Evolutionary conservation across 179 eudicot genomes (phyloP), one percentile per base, ranked within the genome.

Genomic region (Spinacia oleracea): DNA sequence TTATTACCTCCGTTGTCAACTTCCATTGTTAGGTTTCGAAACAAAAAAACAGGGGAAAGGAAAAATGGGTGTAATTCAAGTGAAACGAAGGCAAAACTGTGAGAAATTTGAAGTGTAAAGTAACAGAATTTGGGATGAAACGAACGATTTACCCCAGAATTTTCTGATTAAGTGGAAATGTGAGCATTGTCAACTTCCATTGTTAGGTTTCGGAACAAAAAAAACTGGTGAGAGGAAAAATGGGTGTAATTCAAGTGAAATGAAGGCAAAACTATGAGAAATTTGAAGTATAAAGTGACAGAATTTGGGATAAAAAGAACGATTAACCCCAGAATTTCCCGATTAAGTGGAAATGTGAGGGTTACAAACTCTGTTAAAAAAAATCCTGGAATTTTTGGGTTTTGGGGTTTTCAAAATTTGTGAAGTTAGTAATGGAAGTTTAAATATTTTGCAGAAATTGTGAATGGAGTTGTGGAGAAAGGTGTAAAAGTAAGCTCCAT

Each of bases 161-260:
- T n/a, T n/a, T n/a, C n/a, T n/a, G n/a, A n/a, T n/a, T n/a, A n/a
- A n/a, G n/a, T n/a, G n/a, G n/a, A n/a, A n/a, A n/a, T n/a, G n/a
- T n/a, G n/a, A n/a, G n/a, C 16, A 35, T 73, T 67, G 2, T 29
- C 75, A 56, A 4, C 38, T 21, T 58, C 35, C 66, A 66, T 75
- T 0, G 23, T 29, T 40, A 31, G 16, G 5, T 34, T 25, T 45
- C n/a, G 5, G 4, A 20, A 5, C 0, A 53, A 18, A 53, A 53
- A n/a, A 67, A 74, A 74, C 59, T 67, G 62, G 31, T 74, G 68
- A 70, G 25, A 7, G 10, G 18, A 45, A 6, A 78, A 70, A 38
- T 69, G 66, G 46, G 56, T 20, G 40, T 12, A 7, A 27, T 3
- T n/a, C 67, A 8, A 50, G 8, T 42, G 67, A 67, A 67, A 48